phyloP scores from a whole-genome alignment of 208 protist species.

The Jaenimonas drosophilae region DNA sequence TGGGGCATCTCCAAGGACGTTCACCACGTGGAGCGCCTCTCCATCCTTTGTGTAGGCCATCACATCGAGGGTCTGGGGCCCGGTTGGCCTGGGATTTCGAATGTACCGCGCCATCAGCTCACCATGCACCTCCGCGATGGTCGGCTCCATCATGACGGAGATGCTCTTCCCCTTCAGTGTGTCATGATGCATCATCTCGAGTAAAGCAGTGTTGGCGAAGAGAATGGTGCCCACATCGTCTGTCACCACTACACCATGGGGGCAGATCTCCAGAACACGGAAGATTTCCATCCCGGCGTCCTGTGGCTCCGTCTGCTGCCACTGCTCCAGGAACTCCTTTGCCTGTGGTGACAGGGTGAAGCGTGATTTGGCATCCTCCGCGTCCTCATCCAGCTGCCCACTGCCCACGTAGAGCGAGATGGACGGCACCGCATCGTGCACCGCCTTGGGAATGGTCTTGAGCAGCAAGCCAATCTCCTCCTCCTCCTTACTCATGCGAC shows the following conservation, averaged over 20 bases:
- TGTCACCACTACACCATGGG: constrained; percentile 1
- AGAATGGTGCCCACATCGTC: constrained; percentile 6
- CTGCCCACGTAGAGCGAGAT: constrained; percentile 11
- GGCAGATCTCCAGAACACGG: not conserved
- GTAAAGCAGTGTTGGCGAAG: constrained; percentile 3
- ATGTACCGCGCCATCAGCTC: constrained; percentile 13
- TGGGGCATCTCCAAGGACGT: constrained; percentile 2
- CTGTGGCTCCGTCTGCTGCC: constrained; percentile 4
- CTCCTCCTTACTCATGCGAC: constrained; percentile 7
- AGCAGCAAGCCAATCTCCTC: constrained; percentile 12
- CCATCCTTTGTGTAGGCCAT: constrained; percentile 2
- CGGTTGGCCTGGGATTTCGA: not conserved
- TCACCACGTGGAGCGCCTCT: constrained; percentile 3
- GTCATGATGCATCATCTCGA: constrained; percentile 3
- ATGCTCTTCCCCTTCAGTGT: constrained; percentile 5
- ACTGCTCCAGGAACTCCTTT: constrained; percentile 2
- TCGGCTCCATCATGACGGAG: constrained; percentile 8
- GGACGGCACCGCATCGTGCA: constrained; percentile 9
- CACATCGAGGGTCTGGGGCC: constrained; percentile 1
- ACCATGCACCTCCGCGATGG: constrained; percentile 4
- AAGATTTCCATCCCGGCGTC: not conserved
- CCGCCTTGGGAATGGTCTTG: constrained; percentile 6
- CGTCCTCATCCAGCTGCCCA: constrained; percentile 6
- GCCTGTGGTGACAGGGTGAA: constrained; percentile 1
- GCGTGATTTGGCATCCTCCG: not conserved